Base-by-base conservation (phyloP, 2,329 filamentous ascomycete genomes). In the Alternaria sp. region DNA sequence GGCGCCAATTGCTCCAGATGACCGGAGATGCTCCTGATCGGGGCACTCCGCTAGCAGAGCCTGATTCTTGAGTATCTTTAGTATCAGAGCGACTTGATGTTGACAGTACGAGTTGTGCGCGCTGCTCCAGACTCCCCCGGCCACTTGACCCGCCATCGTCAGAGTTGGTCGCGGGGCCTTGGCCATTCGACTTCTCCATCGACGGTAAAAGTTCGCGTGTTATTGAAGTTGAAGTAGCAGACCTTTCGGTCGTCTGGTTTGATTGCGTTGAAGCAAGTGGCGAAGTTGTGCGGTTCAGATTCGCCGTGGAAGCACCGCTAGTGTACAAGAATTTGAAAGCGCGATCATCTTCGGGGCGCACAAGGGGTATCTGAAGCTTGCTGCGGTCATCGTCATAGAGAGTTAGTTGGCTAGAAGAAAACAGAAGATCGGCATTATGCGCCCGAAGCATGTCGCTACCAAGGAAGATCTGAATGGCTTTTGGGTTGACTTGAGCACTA, bases 401-500 rank as follows among this genome's bases (percentile, higher is more conserved):
- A 0, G 90, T 90, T 82, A 99, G 87, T 63, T 90, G 90, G 72
- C 97, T 97, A 65, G 93, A 91, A 0, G 95, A 98, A 69, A 99
- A 92, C 23, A 98, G 80, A 10, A 99, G 85, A 74, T 98, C 95
- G 24, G 92, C 94, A 65, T 91, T 96, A 72, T 96, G 92, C 9
- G 90, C 84, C 62, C 93, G 87, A 56, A 99, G 82, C 13, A 92
- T 86, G 77, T 98, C 94, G 72, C 92, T 97, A 37, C 95, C 94
- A 57, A 99, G 83, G 73, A 96, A 93, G 51, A 97, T 90, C 65
- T 93, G 90, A 56, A 98, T 91, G 9, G 83, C 80, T 72, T 87
- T 90, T 36, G 72, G 68, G 37, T 85, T 85, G 11, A 80, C 79
- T 29, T 83, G 80, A 3, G 79, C 67, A 41, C 76, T 79, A 11